Base-by-base conservation (phyloP, 2,329 filamentous ascomycete genomes). In the Colletotrichum somersetense region DNA sequence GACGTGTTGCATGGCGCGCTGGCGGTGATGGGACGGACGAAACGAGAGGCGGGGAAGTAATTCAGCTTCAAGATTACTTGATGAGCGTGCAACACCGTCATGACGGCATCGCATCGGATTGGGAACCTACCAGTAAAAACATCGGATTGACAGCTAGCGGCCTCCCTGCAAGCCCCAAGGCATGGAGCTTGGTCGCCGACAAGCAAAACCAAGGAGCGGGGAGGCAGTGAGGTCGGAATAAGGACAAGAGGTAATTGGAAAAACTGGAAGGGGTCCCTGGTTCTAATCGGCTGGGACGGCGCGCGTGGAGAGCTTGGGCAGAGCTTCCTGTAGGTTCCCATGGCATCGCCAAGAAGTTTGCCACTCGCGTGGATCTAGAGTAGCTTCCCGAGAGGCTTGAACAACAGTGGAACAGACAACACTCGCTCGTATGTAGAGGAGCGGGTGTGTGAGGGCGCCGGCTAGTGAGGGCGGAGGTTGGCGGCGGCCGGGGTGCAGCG, bases 151-250 rank as follows among this genome's bases (percentile, higher is more conserved):
- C 23, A 30, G 18, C 16, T 26, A 33, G 26, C 26, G 12, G 26
- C 8, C 38, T 35, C 23, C 50, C 5, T 50, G 23, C 46, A 18
- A n/a, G 46, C 16, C 23, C 35, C n/a, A 40, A 14, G 8, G 33
- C 20, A 52, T 26, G 44, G 44, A 11, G 44, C 7, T n/a, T n/a
- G 7, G n/a, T 7, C 23, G 14, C 14, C 5, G n/a, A 16, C 35
- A 23, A 42, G 48, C n/a, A 6, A 33, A 38, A 26, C n/a, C 33
- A 30, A 40, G 33, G 38, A 55, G 35, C 18, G 55, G 26, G 50
- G 26, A 35, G 23, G 50, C 26, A 26, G 30, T 56, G 62, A 57
- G 48, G 52, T 66, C 30, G 40, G 52, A 58, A 57, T 56, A 57
- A 23, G 20, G 2, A 1, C 7, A 35, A 55, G 40, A 48, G 18